Evolutionary conservation across 345 rosid genomes (phyloP).

Genomic region (Lagerstroemia speciosa): DNA sequence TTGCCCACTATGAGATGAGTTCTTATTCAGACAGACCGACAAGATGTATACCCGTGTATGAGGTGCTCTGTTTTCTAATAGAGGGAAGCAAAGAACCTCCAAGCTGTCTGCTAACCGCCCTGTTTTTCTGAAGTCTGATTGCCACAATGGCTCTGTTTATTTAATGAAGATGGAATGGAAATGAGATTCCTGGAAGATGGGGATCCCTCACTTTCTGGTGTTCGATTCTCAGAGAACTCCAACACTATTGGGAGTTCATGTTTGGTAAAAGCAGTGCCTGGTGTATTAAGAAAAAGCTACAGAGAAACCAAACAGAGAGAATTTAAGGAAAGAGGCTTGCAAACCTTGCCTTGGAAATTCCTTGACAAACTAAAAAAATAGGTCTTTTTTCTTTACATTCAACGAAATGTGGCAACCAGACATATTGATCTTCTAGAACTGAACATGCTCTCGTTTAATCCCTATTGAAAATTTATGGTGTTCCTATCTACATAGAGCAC

Average conservation of each 20-base stretch:
- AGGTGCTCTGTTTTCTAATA: neutral
- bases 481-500: constrained; percentile 10
- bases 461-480: constrained; percentile 1
- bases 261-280: neutral
- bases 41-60: neutral
- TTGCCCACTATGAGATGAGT: neutral
- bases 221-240: no score
- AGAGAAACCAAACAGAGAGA: neutral
- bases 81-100: no score
- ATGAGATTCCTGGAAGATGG: neutral
- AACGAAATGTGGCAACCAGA: neutral
- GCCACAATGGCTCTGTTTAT: neutral
- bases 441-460: neutral
- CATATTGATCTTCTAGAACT: neutral
- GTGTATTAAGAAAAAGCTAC: neutral
- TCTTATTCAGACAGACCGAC: neutral
- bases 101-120: no score
- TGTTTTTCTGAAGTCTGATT: no score
- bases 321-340: neutral
- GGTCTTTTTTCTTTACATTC: neutral
- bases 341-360: neutral
- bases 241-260: neutral
- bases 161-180: neutral
- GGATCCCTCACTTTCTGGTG: neutral
- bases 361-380: neutral